Percentiles rank a stretch among this genome's conserved stretches.
These are phyloP conservation scores for Scedosporium boydii DNA, from an alignment of 2,329 filamentous ascomycete genomes.

Conservation along the genomic window DNA sequence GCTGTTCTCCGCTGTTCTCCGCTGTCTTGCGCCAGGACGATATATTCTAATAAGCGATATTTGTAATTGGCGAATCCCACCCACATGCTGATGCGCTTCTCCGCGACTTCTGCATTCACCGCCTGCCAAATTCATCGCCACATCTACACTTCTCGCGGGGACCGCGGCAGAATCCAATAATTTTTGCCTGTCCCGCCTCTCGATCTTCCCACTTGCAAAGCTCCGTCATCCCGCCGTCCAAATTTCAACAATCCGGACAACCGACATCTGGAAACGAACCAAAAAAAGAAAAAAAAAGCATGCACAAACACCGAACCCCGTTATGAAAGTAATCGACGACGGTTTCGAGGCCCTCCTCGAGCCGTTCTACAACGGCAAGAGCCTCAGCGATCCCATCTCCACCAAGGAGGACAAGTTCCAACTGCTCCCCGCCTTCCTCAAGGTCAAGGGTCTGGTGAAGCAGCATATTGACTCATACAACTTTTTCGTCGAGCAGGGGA, in stretches of 20 bases:
- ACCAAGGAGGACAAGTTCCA: constrained; percentile 88
- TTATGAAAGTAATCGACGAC: constrained; percentile 37
- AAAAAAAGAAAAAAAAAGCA: constrained; percentile 9
- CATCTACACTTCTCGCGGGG: neutral
- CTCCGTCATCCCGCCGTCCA: neutral
- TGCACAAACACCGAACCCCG: constrained; percentile 32
- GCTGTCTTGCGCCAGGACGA: neutral
- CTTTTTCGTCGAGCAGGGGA: constrained; percentile 91
- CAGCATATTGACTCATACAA: constrained; percentile 99
- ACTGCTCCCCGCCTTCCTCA: constrained; percentile 90
- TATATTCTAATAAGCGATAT: neutral
- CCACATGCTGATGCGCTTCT: neutral
- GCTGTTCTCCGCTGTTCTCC: too few relatives aligned
- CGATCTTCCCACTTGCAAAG: neutral
- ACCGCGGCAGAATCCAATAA: constrained; percentile 2
- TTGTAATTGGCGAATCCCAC: neutral
- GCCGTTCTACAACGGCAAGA: constrained; percentile 60
- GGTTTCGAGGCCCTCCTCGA: constrained; percentile 57
- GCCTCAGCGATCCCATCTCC: constrained; percentile 54
- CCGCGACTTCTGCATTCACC: neutral
- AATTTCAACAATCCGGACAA: neutral
- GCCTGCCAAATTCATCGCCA: constrained; percentile 2
- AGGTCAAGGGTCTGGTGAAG: constrained; percentile 93
- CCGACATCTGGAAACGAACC: neutral
- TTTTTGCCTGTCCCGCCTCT: neutral